phyloP scores from a whole-genome alignment of 176 grass and related monocot genomes.

The Avena eriantha region DNA sequence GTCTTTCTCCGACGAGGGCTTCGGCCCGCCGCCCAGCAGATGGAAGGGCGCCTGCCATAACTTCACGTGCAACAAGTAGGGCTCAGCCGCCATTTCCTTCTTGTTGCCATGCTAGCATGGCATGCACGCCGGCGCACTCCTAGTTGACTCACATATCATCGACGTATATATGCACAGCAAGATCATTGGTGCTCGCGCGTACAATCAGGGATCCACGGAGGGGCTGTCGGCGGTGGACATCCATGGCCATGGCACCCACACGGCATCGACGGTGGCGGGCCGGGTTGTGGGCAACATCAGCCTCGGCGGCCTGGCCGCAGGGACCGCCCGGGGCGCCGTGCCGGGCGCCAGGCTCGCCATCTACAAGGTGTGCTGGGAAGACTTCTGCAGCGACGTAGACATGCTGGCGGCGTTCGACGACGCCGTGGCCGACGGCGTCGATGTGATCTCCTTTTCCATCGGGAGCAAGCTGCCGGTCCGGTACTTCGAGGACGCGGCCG shows the following conservation, averaged over 20 bases:
- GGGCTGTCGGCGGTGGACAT: conserved; percentile 39
- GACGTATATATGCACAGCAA: conserved; percentile 22
- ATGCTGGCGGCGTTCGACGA: conserved; percentile 54
- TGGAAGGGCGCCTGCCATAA: conserved; percentile 54
- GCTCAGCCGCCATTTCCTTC: background rate
- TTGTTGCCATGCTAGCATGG: background rate
- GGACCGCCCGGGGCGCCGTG: conserved; percentile 40
- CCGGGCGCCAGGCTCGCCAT: conserved; percentile 49
- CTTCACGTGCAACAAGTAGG: conserved; percentile 55
- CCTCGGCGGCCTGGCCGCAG: conserved; percentile 20
- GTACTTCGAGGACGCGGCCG: conserved; percentile 36
- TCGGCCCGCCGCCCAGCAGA: conserved; percentile 41
- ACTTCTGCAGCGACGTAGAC: conserved; percentile 19
- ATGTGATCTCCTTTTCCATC: conserved; percentile 52
- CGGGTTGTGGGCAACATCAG: conserved; percentile 26
- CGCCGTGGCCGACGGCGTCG: conserved; percentile 55
- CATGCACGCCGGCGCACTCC: background rate
- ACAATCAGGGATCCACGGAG: background rate
- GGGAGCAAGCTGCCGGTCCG: background rate
- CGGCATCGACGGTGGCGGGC: conserved; percentile 45
- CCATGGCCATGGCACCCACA: conserved; percentile 44
- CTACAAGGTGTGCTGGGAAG: conserved; percentile 49
- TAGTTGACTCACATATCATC: background rate
- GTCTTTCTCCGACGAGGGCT: conserved; percentile 48
- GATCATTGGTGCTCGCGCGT: conserved; percentile 51